phyloP scores from a whole-genome alignment of 345 rosid species.

The Cochlearia excelsa region DNA sequence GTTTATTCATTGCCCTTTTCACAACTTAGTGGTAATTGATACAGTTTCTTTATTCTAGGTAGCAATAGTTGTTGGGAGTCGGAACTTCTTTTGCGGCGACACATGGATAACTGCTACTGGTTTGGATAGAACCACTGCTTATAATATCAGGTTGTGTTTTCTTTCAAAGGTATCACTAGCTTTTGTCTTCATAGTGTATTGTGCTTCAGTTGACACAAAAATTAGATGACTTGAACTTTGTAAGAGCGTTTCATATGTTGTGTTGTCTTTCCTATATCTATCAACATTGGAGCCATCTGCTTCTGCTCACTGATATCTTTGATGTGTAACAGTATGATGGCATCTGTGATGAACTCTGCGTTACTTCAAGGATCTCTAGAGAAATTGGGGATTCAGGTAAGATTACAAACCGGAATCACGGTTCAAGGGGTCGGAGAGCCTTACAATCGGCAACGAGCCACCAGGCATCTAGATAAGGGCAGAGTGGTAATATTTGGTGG shows the following conservation, averaged over 20 bases:
- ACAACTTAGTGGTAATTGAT: not conserved
- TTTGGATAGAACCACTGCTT: constrained; percentile 74
- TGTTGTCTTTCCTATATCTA: not conserved
- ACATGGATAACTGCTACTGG: constrained; percentile 79
- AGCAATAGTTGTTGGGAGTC: constrained; percentile 86
- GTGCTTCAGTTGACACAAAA: not conserved
- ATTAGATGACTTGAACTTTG: not conserved
- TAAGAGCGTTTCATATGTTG: not conserved
- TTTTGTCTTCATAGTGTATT: constrained; percentile 9
- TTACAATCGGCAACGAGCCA: constrained; percentile 70
- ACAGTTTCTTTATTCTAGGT: constrained; percentile 46
- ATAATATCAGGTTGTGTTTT: constrained; percentile 65
- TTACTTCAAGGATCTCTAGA: constrained; percentile 86
- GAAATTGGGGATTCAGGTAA: constrained; percentile 69
- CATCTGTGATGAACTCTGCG: constrained; percentile 82
- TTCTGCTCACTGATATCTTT: constrained; percentile 17
- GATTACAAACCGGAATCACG: constrained; percentile 68
- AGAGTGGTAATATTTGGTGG: constrained; percentile 96
- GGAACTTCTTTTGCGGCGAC: constrained; percentile 78
- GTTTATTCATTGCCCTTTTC: not conserved
- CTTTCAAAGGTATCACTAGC: constrained; percentile 5
- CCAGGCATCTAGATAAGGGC: constrained; percentile 86
- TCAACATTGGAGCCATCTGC: constrained; percentile 6
- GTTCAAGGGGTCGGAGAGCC: constrained; percentile 83
- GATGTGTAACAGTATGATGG: constrained; percentile 70